These are phyloP conservation scores for Globisporangium apiculatum DNA, from an alignment of 352 stramenopile species.

Conservation along the genomic window DNA sequence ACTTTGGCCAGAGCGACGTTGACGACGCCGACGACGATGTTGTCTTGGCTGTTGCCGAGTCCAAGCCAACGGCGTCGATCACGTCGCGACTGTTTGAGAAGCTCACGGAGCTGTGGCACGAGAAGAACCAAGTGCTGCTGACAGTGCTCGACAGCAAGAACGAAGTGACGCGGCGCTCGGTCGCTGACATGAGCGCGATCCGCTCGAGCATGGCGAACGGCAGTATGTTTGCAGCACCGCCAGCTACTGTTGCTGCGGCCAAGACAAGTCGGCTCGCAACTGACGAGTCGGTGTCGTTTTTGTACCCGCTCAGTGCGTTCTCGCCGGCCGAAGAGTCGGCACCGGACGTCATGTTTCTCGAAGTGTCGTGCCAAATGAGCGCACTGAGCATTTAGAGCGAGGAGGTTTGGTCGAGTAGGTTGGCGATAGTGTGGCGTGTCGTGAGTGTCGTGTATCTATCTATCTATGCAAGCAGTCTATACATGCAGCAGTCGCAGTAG, in stretches of 20 bases:
- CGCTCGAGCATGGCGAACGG: conserved; percentile 57
- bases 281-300: conserved; percentile 70
- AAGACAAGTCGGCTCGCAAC: conserved; percentile 30
- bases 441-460: too few relatives aligned
- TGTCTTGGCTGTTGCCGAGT: too few relatives aligned
- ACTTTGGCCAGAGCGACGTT: conserved; percentile 52
- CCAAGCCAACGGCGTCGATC: conserved; percentile 22
- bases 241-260: neutral
- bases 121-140: conserved; percentile 82
- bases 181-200: conserved; percentile 81
- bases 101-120: conserved; percentile 72
- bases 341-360: conserved; percentile 62
- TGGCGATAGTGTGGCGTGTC: too few relatives aligned
- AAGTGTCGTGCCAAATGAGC: conserved; percentile 76
- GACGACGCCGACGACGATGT: conserved; percentile 34
- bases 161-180: conserved; percentile 55
- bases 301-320: conserved; percentile 82
- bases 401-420: neutral
- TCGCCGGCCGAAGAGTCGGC: conserved; percentile 36
- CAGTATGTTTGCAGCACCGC: conserved; percentile 46
- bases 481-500: too few relatives aligned
- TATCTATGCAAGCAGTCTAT: too few relatives aligned
- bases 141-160: conserved; percentile 70
- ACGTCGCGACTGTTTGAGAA: conserved; percentile 70
- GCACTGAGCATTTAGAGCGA: conserved; percentile 23